phyloP scores from a whole-genome alignment of 176 grass and related monocot species.

The Eragrostis nindensis region DNA sequence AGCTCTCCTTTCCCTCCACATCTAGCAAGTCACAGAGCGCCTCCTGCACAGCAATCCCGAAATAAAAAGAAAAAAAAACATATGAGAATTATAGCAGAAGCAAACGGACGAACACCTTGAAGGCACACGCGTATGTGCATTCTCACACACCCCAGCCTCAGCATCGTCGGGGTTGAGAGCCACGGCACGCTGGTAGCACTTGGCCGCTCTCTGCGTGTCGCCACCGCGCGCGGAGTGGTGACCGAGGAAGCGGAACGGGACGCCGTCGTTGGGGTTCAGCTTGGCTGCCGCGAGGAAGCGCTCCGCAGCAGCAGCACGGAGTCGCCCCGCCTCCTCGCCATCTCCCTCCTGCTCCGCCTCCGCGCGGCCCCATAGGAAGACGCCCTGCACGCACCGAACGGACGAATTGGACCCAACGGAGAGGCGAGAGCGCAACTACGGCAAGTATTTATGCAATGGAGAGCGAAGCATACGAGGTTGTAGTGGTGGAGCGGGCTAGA shows the following conservation, averaged over 20 bases:
- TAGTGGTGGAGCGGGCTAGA: constrained; percentile 59
- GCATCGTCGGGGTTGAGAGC: constrained; percentile 66
- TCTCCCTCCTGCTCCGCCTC: constrained; percentile 36
- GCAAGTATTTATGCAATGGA: neutral
- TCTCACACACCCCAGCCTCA: constrained; percentile 70
- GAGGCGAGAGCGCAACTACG: neutral
- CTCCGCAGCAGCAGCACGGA: constrained; percentile 62
- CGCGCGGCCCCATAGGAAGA: constrained; percentile 65
- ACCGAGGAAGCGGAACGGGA: constrained; percentile 74
- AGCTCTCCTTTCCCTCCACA: constrained; percentile 84
- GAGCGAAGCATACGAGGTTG: constrained; percentile 52
- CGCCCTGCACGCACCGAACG: constrained; percentile 44
- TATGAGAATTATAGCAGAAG: constrained; percentile 18
- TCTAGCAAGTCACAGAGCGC: constrained; percentile 81
- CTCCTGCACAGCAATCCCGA: constrained; percentile 47
- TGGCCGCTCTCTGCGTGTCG: constrained; percentile 64
- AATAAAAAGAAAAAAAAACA: constrained; percentile 25
- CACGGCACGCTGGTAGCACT: constrained; percentile 81
- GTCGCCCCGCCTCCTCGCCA: constrained; percentile 43
- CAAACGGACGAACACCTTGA: constrained; percentile 27
- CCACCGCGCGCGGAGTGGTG: constrained; percentile 60
- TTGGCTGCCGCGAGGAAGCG: constrained; percentile 84
- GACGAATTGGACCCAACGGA: neutral
- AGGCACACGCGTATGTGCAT: constrained; percentile 13
- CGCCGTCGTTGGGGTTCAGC: constrained; percentile 77